Percentiles rank a stretch among this genome's conserved stretches.
phyloP scores from a whole-genome alignment of 495 filamentous ascomycete genomes.

The Physcia stellaris region DNA sequence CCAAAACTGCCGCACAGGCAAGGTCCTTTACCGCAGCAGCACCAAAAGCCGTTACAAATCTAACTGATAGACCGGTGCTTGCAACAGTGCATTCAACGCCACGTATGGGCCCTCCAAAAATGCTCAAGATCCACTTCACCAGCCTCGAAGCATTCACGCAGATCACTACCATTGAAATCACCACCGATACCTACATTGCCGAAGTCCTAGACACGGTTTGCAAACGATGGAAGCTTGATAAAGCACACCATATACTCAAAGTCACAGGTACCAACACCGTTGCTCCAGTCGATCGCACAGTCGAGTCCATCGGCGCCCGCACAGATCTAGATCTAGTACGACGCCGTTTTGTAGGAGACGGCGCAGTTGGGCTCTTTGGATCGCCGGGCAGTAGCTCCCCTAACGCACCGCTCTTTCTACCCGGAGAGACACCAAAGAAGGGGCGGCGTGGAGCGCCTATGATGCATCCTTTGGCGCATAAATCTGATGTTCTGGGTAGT shows the following conservation, averaged over 20 bases:
- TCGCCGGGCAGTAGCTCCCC: constrained; percentile 73
- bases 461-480: constrained; percentile 67
- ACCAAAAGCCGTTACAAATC: constrained; percentile 38
- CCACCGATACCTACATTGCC: constrained; percentile 86
- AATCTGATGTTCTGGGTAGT: constrained; percentile 55
- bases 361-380: constrained; percentile 58
- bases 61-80: constrained; percentile 49
- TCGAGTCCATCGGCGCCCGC: constrained; percentile 73
- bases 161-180: constrained; percentile 62
- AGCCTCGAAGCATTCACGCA: constrained; percentile 51
- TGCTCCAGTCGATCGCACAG: constrained; percentile 72
- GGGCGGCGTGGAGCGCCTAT: constrained; percentile 24
- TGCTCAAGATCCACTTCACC: constrained; percentile 70
- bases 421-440: constrained; percentile 23
- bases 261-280: constrained; percentile 74
- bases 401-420: constrained; percentile 58
- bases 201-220: constrained; percentile 88
- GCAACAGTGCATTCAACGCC: constrained; percentile 45
- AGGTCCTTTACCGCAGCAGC: constrained; percentile 36
- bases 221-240: constrained; percentile 78
- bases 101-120: constrained; percentile 67
- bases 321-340: constrained; percentile 77
- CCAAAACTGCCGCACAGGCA: constrained; percentile 39
- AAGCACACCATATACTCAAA: constrained; percentile 77
- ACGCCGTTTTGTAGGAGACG: constrained; percentile 71